A percentile compares a stretch with the other conserved stretches of the same genome.
These are phyloP conservation scores for Dothideomycetidae sp. DNA, from an alignment of 2,329 filamentous ascomycete species.

Conservation along the genomic window DNA sequence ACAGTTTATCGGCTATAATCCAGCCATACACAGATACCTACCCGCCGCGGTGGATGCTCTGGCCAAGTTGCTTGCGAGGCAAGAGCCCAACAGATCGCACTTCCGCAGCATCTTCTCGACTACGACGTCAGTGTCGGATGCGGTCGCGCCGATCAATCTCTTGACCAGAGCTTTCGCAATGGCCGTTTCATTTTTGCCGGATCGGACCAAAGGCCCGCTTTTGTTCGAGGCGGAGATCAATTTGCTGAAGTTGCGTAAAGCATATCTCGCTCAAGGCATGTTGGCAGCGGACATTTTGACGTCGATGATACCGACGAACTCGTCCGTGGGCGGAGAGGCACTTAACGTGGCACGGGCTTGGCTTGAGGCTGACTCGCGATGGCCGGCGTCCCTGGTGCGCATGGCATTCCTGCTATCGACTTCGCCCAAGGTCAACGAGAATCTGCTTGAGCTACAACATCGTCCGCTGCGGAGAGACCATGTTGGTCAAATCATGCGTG, in stretches of 20 bases:
- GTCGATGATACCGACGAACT: conserved; percentile 39
- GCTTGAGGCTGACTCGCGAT: conserved; percentile 72
- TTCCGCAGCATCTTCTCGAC: conserved; percentile 62
- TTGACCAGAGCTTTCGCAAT: conserved; percentile 78
- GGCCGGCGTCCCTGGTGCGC: conserved; percentile 64
- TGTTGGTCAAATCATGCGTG: conserved; percentile 18
- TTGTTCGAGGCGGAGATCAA: conserved; percentile 34
- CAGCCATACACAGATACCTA: conserved; percentile 70
- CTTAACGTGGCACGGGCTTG: conserved; percentile 56
- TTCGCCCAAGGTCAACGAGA: conserved; percentile 8
- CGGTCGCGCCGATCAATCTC: conserved; percentile 52
- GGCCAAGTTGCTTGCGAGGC: conserved; percentile 79
- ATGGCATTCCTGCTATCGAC: conserved; percentile 54
- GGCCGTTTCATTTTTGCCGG: conserved; percentile 71
- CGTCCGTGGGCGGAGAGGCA: conserved; percentile 14
- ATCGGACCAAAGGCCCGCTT: conserved; percentile 42
- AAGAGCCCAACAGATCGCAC: conserved; percentile 79
- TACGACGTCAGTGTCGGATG: conserved; percentile 13
- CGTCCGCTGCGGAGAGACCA: conserved; percentile 18
- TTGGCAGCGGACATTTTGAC: conserved; percentile 73
- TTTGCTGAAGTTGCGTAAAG: conserved; percentile 69
- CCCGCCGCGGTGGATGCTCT: conserved; percentile 80
- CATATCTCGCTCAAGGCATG: conserved; percentile 82
- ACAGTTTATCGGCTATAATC: conserved; percentile 28
- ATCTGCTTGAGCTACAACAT: conserved; percentile 1